Conservation (phyloP, 2,329 filamentous ascomycete genomes). For the Drechslera avenae region DNA sequence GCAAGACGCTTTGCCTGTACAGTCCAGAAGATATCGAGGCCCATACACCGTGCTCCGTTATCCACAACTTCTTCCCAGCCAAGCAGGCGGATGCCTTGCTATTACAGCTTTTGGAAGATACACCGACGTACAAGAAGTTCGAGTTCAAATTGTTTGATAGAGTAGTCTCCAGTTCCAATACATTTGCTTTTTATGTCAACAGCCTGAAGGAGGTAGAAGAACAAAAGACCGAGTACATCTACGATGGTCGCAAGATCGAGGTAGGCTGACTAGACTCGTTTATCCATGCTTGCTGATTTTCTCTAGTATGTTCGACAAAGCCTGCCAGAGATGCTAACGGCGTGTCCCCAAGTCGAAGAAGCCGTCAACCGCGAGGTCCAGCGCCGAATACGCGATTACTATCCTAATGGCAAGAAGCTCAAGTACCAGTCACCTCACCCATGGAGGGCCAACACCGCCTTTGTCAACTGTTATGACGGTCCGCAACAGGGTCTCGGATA, state of each 20-base stretch:
- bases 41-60: conserved; percentile 87
- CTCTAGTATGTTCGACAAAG: conserved; percentile 70
- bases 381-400: conserved; percentile 69
- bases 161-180: conserved; percentile 84
- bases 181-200: conserved; percentile 81
- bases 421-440: conserved; percentile 72
- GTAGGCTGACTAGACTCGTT: conserved; percentile 44
- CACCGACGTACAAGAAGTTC: conserved; percentile 69
- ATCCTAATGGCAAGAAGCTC: conserved; percentile 74
- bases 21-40: conserved; percentile 78
- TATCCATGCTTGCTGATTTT: conserved; percentile 1
- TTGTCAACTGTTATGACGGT: conserved; percentile 93
- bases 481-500: conserved; percentile 84
- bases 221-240: conserved; percentile 81
- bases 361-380: conserved; percentile 80
- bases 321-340: conserved; percentile 73
- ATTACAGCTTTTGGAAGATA: conserved; percentile 74
- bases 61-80: conserved; percentile 83
- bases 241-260: conserved; percentile 77
- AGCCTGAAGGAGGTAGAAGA: conserved; percentile 69
- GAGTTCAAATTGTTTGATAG: conserved; percentile 89
- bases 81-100: conserved; percentile 76
- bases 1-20: conserved; percentile 82
- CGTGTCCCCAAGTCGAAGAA: conserved; percentile 71
- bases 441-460: conserved; percentile 88